Evolutionary conservation across 2,329 filamentous ascomycete species (phyloP).

Genomic region (Rosellinia necatrix): DNA sequence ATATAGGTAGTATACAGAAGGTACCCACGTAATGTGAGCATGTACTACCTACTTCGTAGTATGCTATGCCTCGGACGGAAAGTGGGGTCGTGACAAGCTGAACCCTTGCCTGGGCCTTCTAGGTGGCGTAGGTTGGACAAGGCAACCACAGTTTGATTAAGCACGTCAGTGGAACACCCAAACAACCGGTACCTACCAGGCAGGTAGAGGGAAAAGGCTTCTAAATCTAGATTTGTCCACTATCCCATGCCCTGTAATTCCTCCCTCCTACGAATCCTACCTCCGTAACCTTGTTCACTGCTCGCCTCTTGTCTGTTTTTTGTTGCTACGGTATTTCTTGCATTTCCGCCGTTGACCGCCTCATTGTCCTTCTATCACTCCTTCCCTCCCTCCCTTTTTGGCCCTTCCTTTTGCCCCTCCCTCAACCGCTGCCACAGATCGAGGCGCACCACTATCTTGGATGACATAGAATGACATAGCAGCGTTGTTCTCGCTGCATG

Average conservation of each 20-base stretch:
- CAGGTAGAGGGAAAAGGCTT: slow-evolving; percentile 2
- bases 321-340: slow-evolving; percentile 10
- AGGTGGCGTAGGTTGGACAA: not conserved
- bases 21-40: not conserved
- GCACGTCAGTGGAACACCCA: not conserved
- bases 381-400: too few species aligned
- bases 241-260: slow-evolving; percentile 3
- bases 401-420: slow-evolving; percentile 6
- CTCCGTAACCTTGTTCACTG: not conserved
- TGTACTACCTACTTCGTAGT: not conserved
- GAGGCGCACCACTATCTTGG: slow-evolving; percentile 21
- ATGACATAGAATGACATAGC: slow-evolving; percentile 11
- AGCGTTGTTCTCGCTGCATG: too few species aligned
- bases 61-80: not conserved
- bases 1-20: not conserved
- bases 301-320: slow-evolving; percentile 21
- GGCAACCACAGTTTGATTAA: not conserved
- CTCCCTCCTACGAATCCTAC: not conserved
- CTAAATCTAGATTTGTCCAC: slow-evolving; percentile 11
- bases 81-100: not conserved
- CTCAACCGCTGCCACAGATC: not conserved
- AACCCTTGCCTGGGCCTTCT: not conserved
- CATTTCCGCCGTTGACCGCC: slow-evolving; percentile 13
- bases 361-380: slow-evolving; percentile 3
- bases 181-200: not conserved